Evolutionary conservation across 345 rosid species (phyloP).

Genomic region (Odontarrhena argentea): DNA sequence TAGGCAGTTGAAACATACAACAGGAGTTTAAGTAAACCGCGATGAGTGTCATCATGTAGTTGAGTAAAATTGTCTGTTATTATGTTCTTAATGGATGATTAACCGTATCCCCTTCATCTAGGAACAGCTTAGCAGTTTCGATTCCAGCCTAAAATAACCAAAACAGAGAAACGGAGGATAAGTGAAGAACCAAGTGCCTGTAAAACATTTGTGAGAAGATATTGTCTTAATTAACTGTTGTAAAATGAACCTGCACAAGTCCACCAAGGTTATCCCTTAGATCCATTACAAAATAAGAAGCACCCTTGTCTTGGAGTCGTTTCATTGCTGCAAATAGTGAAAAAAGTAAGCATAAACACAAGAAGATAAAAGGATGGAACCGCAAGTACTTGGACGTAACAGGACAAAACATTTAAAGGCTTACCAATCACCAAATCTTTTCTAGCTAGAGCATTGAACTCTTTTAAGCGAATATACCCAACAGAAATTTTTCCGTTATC

Average conservation of each 20-base stretch:
- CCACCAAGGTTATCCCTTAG: slow-evolving; percentile 99
- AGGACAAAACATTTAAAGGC: slow-evolving; percentile 16
- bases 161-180: slow-evolving; percentile 19
- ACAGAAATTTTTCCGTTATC: slow-evolving; percentile 62
- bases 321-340: slow-evolving; percentile 66
- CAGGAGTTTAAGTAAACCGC: neutral
- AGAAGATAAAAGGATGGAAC: neutral
- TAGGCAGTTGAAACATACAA: slow-evolving; percentile 11
- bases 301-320: slow-evolving; percentile 90
- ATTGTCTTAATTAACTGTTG: slow-evolving; percentile 14
- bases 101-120: slow-evolving; percentile 88
- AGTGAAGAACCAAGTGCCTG: neutral
- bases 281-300: slow-evolving; percentile 77
- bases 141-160: slow-evolving; percentile 81
- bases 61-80: slow-evolving; percentile 10
- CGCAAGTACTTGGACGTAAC: neutral
- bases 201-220: neutral
- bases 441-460: slow-evolving; percentile 91
- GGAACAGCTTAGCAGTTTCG: slow-evolving; percentile 89
- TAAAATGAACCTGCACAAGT: slow-evolving; percentile 69
- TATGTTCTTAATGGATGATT: slow-evolving; percentile 3
- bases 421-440: slow-evolving; percentile 92
- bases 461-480: slow-evolving; percentile 86
- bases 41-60: neutral
- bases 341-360: slow-evolving; percentile 1